phyloP scores from a whole-genome alignment of 2,329 filamentous ascomycete species.

The Aspergillus amoenus region DNA sequence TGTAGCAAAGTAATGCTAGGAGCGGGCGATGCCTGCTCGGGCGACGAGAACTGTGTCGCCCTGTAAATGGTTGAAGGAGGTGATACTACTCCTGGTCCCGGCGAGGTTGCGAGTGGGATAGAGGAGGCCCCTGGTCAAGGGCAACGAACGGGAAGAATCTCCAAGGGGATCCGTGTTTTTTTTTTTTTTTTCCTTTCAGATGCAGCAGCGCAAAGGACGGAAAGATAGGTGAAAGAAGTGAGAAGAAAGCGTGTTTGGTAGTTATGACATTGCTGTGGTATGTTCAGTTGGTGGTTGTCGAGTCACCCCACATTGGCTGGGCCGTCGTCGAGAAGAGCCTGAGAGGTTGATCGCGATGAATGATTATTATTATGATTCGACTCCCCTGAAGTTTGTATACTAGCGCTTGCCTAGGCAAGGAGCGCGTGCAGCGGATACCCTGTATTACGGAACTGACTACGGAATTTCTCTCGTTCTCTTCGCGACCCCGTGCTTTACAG shows the following conservation, averaged over 20 bases:
- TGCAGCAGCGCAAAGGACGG: neutral
- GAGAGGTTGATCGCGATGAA: neutral
- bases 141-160: neutral
- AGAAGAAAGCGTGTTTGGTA: neutral
- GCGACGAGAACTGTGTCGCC: neutral
- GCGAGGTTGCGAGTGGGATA: neutral
- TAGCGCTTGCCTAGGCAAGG: slow-evolving; percentile 3
- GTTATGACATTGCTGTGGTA: slow-evolving; percentile 1
- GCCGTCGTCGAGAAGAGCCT: neutral
- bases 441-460: neutral
- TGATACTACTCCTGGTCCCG: neutral
- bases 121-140: slow-evolving; percentile 8
- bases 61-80: neutral
- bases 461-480: neutral
- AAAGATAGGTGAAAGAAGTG: neutral
- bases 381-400: slow-evolving; percentile 14
- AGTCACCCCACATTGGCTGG: slow-evolving; percentile 11
- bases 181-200: neutral
- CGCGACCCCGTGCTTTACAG: neutral
- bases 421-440: neutral
- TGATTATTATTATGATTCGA: neutral
- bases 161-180: neutral
- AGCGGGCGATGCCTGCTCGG: neutral
- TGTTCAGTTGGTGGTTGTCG: neutral
- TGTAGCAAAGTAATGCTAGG: neutral